A percentile compares a stretch with the other conserved stretches of the same genome.
Evolutionary conservation across 139 green algal species (phyloP).

Genomic region (Pleodorina starrii): DNA sequence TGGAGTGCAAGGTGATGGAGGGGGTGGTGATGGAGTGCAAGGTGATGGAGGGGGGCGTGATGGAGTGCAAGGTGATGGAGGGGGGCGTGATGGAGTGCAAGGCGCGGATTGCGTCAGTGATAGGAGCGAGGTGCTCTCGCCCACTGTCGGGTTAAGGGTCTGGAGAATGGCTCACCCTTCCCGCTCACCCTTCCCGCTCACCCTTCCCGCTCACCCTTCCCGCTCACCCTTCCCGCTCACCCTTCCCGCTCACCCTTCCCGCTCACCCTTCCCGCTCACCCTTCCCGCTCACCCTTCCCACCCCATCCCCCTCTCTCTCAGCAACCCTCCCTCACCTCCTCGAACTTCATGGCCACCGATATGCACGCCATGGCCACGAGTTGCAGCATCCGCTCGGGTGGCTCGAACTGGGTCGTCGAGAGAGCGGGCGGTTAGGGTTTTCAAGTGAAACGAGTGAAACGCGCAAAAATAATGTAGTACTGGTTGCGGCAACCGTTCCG

Average conservation of each 20-base stretch:
- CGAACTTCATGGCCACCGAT: slow-evolving; percentile 26
- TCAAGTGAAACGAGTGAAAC: background rate
- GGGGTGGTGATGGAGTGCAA: background rate
- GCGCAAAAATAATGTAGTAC: background rate
- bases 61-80: background rate
- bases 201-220: background rate
- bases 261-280: background rate
- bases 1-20: background rate
- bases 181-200: background rate
- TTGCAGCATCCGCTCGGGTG: slow-evolving; percentile 10
- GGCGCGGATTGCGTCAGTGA: too few relatives aligned
- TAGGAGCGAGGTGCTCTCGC: too few relatives aligned
- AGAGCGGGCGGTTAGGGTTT: background rate
- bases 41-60: background rate
- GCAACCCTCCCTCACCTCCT: slow-evolving; percentile 21
- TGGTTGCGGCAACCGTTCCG: background rate
- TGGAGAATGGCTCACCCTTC: background rate
- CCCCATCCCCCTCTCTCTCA: background rate
- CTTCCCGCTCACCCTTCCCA: background rate
- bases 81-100: background rate
- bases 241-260: background rate
- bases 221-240: background rate
- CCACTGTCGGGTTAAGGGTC: background rate
- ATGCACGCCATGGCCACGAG: slow-evolving; percentile 9
- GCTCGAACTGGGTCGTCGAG: background rate